Base-by-base conservation (phyloP, 2,329 filamentous ascomycete genomes). In the Hypoxylon sp. region DNA sequence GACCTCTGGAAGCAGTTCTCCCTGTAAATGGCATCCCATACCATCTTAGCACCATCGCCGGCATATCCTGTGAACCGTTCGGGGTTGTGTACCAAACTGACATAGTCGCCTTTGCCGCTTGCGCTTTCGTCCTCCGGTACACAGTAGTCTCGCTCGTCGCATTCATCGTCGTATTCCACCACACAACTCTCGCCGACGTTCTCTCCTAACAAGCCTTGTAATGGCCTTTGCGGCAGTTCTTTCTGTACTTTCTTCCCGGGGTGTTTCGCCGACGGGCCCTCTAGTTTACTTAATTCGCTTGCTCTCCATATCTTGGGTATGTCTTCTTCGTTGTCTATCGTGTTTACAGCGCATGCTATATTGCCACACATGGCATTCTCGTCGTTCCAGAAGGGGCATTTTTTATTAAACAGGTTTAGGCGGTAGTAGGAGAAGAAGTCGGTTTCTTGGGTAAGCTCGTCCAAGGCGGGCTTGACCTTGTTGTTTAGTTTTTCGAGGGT, bases 361-460 rank as follows among this genome's bases (percentile, higher is more conserved):
- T 99, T 99, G 70, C 94, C 96, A 80, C 96, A 99, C 86, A 97
- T 92, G 78, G 93, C 93, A 79, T 91, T 91, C 67, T 94, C 90
- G 78, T 99, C 96, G 76, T 90, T 88, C 95, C 96, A 99, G 78
- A 98, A 99, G 0, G 96, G 96, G 76, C 96, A 99, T 80, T 88
- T 89, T 79, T 96, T 97, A 79, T 96, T 91, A 80, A 93, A 99
- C 19, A 99, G 86, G 78, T 97, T 98, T 47, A 99, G 83, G 62
- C 96, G 91, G 82, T 98, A 99, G 80, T 98, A 94, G 56, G 95
- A 95, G 81, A 99, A 99, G 86, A 97, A 99, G 80, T 99, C 96
- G 78, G 95, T 97, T 56, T 91, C 89, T 73, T 88, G 88, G 0
- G 93, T 97, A 47, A 99, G 88, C 59, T 92, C 90, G 74, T 92